phyloP scores from a whole-genome alignment of 352 stramenopile genomes.

The Globisporangium alternatum region DNA sequence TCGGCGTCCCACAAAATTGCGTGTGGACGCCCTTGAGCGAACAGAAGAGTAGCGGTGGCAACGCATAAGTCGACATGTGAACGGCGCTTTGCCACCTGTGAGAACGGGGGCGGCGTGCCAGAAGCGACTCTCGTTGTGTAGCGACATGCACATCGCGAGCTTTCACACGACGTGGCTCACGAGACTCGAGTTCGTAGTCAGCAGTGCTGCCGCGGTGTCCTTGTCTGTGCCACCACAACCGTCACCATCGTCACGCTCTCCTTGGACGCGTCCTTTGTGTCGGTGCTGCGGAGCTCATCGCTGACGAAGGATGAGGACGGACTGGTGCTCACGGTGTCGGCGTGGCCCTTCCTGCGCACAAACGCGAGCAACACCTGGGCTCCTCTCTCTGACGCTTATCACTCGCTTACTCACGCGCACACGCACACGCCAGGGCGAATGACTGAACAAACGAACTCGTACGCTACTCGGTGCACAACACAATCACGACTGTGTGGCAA shows the following conservation, averaged over 20 bases:
- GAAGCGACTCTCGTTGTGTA: conserved; percentile 60
- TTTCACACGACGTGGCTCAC: conserved; percentile 62
- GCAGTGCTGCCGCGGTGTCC: conserved; percentile 9
- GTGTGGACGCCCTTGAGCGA: conserved; percentile 35
- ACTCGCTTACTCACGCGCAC: neutral
- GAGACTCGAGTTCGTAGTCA: conserved; percentile 19
- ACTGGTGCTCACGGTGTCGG: conserved; percentile 20
- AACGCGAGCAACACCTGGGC: conserved; percentile 14
- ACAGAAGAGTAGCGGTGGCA: conserved; percentile 56
- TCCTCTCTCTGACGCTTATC: neutral
- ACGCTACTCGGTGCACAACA: too few relatives aligned
- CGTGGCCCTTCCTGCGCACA: conserved; percentile 17
- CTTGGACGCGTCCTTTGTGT: neutral
- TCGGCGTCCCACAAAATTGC: conserved; percentile 35
- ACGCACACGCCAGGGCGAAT: neutral
- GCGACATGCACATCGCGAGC: conserved; percentile 61
- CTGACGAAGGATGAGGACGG: conserved; percentile 13
- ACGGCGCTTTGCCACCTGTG: conserved; percentile 16
- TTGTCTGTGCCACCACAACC: neutral
- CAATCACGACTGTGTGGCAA: too few relatives aligned
- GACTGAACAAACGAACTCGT: neutral
- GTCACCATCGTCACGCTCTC: neutral
- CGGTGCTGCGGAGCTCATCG: conserved; percentile 11
- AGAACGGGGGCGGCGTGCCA: conserved; percentile 15
- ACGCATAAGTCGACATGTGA: conserved; percentile 20